These are phyloP conservation scores for Ormosia semicastrata DNA, from an alignment of 306 rosid genomes.

Conservation along the genomic window DNA sequence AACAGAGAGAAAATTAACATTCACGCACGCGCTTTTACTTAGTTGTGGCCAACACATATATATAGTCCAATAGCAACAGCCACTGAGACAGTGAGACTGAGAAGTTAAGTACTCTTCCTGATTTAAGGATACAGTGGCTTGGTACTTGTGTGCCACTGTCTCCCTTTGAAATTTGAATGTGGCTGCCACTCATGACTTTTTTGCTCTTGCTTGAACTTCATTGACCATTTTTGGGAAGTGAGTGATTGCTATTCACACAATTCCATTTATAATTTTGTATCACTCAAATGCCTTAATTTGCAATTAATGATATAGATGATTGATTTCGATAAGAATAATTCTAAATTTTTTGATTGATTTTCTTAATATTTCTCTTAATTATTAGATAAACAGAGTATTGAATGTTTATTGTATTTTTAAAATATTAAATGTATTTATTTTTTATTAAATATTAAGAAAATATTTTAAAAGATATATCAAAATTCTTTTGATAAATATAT, in stretches of 20 bases:
- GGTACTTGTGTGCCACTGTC: slow-evolving; percentile 17
- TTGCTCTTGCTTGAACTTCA: not conserved
- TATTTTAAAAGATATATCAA: too few species aligned
- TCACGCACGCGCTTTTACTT: not conserved
- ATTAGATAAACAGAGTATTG: too few species aligned
- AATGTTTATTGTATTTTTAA: too few species aligned
- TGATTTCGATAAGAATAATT: too few species aligned
- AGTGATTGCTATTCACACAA: not conserved
- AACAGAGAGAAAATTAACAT: not conserved
- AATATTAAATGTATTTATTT: too few species aligned
- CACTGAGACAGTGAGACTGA: not conserved
- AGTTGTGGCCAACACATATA: not conserved
- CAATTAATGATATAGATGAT: too few species aligned
- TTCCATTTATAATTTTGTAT: not conserved
- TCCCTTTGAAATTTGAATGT: not conserved
- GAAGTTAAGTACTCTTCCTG: not conserved
- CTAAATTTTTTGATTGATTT: too few species aligned
- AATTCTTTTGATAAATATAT: not conserved
- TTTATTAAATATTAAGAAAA: too few species aligned
- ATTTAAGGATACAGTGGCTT: slow-evolving; percentile 5
- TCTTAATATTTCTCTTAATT: too few species aligned
- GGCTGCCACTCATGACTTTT: not conserved
- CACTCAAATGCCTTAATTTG: not conserved
- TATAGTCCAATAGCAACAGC: not conserved
- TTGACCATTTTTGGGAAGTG: slow-evolving; percentile 7